A percentile compares a stretch with the other conserved stretches of the same genome.
Evolutionary conservation across 352 stramenopile genomes (phyloP).

Genomic region (Plasmopara viticola): DNA sequence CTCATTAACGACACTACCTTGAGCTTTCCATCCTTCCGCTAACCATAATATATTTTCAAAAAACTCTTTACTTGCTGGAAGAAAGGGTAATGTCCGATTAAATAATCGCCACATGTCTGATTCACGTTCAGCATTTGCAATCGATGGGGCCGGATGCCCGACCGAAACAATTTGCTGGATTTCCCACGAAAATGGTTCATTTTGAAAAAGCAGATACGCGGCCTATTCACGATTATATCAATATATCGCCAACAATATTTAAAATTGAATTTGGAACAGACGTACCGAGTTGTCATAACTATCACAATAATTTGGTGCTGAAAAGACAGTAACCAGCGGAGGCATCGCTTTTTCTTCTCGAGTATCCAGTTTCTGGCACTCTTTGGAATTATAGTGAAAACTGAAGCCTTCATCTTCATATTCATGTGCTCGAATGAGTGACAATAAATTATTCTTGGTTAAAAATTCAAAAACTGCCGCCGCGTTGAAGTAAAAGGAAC

Average conservation of each 20-base stretch:
- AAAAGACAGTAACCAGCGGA: slow-evolving; percentile 93
- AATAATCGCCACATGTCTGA: slow-evolving; percentile 71
- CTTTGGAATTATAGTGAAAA: slow-evolving; percentile 48
- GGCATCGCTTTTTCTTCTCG: slow-evolving; percentile 41
- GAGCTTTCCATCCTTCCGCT: slow-evolving; percentile 15
- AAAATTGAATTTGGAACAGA: not conserved
- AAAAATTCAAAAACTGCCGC: slow-evolving; percentile 68
- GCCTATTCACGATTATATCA: slow-evolving; percentile 21
- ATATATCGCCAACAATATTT: not conserved
- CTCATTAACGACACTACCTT: not conserved
- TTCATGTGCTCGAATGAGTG: slow-evolving; percentile 77
- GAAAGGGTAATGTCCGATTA: slow-evolving; percentile 66
- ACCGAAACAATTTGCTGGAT: slow-evolving; percentile 45
- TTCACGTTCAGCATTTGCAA: slow-evolving; percentile 40
- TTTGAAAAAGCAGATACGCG: slow-evolving; percentile 46
- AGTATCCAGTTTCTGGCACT: slow-evolving; percentile 40
- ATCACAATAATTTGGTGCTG: slow-evolving; percentile 94
- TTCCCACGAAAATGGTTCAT: slow-evolving; percentile 43
- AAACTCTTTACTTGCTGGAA: slow-evolving; percentile 75
- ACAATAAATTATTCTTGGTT: slow-evolving; percentile 50
- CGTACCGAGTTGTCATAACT: slow-evolving; percentile 60
- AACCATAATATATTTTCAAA: slow-evolving; percentile 69
- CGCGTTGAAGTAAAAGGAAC: slow-evolving; percentile 87
- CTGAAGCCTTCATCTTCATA: slow-evolving; percentile 65
- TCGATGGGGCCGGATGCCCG: slow-evolving; percentile 46